Base-by-base conservation (phyloP, 192 early-diverging fungal genomes). In the Thamnidium elegans region DNA sequence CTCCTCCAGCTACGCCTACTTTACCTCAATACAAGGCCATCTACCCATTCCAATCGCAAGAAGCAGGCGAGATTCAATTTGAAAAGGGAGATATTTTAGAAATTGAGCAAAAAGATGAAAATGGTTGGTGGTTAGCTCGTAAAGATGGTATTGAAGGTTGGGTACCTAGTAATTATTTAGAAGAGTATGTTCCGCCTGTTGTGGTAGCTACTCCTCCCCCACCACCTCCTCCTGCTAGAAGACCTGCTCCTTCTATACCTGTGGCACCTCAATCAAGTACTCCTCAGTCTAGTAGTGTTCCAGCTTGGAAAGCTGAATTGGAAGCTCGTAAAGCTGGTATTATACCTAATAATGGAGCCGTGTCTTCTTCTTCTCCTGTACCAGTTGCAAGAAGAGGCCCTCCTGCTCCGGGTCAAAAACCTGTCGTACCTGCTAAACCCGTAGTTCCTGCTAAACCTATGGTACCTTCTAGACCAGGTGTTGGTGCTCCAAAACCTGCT, bases 161-260 rank as follows among this genome's bases (percentile, higher is more conserved):
- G 89, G 81, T 91, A 13, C 89, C 89, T n/a, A 88, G 87, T 62
- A 89, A 91, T 71, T 91, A 91, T 60, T 63, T 90, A 23, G 87
- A 89, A 48, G 84, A 85, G 42, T 84, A 81, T 10, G 74, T 77
- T 23, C 72, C 74, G 1, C 70, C 74, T 42, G 73, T 71, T 13
- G 64, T 73, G 21, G 53, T 75, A 7, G 64, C 71, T 23, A 66
- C 79, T 7, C 66, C 81, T 34, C 77, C 83, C 21, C 68, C 79
- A 30, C 78, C 78, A 19, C 68, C 72, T 1, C 66, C 77, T 11
- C 66, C 62, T 4, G 51, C 75, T n/a, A 70, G 70, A 51, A 52
- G 50, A 63, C 62, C 48, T n/a, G 31, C 62, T 53, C 50, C 72
- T 46, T 50, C 67, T 13, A 48, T 65, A 17, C 50, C 69, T 39